Conservation (phyloP, 1,284 basidiomycete genomes). For the Coniophora puteana region DNA sequence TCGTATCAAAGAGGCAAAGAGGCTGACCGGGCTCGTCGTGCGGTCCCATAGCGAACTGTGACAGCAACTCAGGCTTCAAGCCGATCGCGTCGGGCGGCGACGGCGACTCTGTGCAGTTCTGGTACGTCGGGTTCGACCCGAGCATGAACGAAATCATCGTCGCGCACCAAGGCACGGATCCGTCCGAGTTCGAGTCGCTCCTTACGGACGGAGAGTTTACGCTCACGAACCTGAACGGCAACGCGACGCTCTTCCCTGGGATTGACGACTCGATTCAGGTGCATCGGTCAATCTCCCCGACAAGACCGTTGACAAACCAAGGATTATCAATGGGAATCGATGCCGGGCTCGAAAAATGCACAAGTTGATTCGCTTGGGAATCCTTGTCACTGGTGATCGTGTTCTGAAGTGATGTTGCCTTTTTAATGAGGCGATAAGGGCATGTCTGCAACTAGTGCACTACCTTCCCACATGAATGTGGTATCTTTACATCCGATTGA, state of each 20-base stretch:
- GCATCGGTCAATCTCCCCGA: too few relatives aligned
- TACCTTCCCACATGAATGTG: too few relatives aligned
- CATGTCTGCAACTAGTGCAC: too few relatives aligned
- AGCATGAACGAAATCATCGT: constrained; percentile 41
- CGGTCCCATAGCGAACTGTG: constrained; percentile 39
- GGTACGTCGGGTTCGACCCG: constrained; percentile 48
- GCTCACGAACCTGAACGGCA: constrained; percentile 26
- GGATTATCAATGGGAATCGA: too few relatives aligned
- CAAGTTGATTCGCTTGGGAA: too few relatives aligned
- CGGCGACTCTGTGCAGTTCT: constrained; percentile 44
- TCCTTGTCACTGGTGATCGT: too few relatives aligned
- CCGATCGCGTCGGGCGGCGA: constrained; percentile 58
- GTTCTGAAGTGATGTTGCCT: too few relatives aligned
- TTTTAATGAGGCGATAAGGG: too few relatives aligned
- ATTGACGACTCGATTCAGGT: constrained; percentile 32
- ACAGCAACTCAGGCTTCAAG: constrained; percentile 48
- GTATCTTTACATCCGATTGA: too few relatives aligned
- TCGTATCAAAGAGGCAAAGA: neutral
- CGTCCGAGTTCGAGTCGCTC: constrained; percentile 39
- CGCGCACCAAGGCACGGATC: constrained; percentile 50
- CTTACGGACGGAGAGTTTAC: constrained; percentile 36
- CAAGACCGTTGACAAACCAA: too few relatives aligned
- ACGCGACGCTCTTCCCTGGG: constrained; percentile 41
- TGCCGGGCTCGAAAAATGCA: too few relatives aligned
- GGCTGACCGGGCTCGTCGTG: neutral